Percentiles rank a stretch among this genome's conserved stretches.
Conservation (phyloP, 2,329 filamentous ascomycete species). For the Cadophora sp. region DNA sequence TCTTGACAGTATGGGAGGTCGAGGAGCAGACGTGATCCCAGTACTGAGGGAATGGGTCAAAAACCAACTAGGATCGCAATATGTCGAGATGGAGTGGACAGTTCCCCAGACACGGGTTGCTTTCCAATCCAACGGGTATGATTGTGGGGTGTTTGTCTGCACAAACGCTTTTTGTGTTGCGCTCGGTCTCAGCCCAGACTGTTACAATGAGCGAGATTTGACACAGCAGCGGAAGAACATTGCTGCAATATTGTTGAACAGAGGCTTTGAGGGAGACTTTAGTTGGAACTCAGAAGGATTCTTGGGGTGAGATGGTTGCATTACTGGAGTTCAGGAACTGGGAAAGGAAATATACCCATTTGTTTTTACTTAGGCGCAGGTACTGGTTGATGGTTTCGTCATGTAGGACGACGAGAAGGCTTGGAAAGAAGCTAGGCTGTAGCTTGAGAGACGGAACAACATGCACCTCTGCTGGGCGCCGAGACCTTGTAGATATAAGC, state of each 20-base stretch:
- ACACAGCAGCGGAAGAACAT: conserved; percentile 65
- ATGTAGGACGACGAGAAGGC: not conserved
- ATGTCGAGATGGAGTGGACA: conserved; percentile 65
- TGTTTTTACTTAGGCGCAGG: conserved; percentile 24
- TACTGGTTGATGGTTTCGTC: conserved; percentile 5
- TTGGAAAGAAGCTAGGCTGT: not conserved
- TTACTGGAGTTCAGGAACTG: conserved; percentile 26
- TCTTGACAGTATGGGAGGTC: conserved; percentile 69
- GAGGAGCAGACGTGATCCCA: conserved; percentile 47
- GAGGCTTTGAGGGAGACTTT: conserved; percentile 69
- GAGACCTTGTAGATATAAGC: conserved; percentile 8
- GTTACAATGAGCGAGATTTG: conserved; percentile 62
- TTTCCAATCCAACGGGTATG: conserved; percentile 69
- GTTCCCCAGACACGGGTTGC: conserved; percentile 57
- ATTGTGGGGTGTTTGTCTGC: conserved; percentile 81
- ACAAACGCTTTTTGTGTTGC: conserved; percentile 71
- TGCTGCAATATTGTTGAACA: conserved; percentile 69
- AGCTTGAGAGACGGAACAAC: not conserved
- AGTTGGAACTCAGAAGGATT: conserved; percentile 37
- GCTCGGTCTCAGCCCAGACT: conserved; percentile 47
- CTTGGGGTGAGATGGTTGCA: conserved; percentile 19
- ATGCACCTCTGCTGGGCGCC: not conserved
- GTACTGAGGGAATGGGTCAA: conserved; percentile 56
- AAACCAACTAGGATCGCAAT: conserved; percentile 62
- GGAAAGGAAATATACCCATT: conserved; percentile 37